A percentile compares a stretch with the other conserved stretches of the same genome.
These are phyloP conservation scores for Tetracentron sinense DNA, from an alignment of 164 flowering plant genomes.

Conservation along the genomic window DNA sequence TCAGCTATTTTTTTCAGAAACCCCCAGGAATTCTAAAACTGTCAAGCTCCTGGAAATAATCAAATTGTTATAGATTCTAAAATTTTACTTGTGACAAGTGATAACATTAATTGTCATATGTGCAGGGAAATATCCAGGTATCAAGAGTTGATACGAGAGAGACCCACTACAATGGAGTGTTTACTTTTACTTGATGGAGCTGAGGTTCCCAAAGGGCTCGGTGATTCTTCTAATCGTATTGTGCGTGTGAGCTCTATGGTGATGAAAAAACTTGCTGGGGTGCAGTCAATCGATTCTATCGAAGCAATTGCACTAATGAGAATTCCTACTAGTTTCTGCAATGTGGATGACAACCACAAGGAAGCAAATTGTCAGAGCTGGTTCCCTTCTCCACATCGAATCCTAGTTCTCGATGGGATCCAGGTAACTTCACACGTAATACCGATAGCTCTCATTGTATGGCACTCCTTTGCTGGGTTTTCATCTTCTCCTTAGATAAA, in stretches of 20 bases:
- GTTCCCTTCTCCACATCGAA: constrained; percentile 59
- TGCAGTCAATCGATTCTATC: constrained; percentile 70
- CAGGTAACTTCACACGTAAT: constrained; percentile 53
- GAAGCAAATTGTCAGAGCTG: constrained; percentile 34
- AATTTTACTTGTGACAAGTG: no score
- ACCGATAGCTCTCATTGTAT: not conserved
- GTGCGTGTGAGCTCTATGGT: constrained; percentile 60
- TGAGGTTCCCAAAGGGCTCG: constrained; percentile 49
- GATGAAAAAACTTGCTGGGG: constrained; percentile 77
- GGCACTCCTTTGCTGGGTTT: not conserved
- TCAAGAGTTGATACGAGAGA: constrained; percentile 34
- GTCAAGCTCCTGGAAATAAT: no score
- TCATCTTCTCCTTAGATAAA: no score
- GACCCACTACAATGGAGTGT: constrained; percentile 39
- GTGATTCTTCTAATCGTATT: constrained; percentile 29
- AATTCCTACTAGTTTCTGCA: constrained; percentile 52
- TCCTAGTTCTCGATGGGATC: constrained; percentile 85
- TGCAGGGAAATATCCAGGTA: constrained; percentile 67
- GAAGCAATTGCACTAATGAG: constrained; percentile 75
- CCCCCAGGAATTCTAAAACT: no score
- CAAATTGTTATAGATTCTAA: not conserved
- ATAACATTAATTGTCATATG: not conserved
- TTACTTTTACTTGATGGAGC: constrained; percentile 59
- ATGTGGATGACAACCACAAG: constrained; percentile 28
- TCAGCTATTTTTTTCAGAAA: not conserved